Evolutionary conservation across 129 eudicot species (phyloP).

Genomic region (Glebionis coronaria): DNA sequence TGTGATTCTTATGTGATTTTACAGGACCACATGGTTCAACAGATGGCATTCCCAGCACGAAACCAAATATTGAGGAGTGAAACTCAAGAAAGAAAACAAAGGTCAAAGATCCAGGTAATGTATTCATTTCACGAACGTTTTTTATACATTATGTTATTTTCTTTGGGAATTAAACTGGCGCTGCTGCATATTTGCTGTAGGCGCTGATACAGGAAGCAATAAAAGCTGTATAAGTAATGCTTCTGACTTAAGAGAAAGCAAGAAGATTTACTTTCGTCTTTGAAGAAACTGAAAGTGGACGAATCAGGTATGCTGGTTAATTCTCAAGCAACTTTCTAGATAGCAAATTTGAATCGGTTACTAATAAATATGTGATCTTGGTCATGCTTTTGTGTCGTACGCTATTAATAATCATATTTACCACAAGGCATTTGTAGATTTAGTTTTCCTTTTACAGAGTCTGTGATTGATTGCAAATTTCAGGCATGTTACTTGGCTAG

Average conservation of each 20-base stretch:
- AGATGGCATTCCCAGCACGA: too few relatives aligned
- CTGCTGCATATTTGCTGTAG: slow-evolving; percentile 18
- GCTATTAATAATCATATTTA: too few relatives aligned
- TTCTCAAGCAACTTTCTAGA: slow-evolving; percentile 6
- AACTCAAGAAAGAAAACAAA: too few relatives aligned
- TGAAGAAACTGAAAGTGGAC: slow-evolving; percentile 46
- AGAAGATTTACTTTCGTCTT: slow-evolving; percentile 28
- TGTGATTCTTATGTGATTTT: too few relatives aligned
- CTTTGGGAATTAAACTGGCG: not conserved
- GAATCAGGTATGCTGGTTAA: slow-evolving; percentile 29
- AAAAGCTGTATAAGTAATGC: not conserved
- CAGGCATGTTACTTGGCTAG: too few relatives aligned
- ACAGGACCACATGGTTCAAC: too few relatives aligned
- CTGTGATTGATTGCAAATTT: too few relatives aligned
- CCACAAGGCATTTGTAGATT: too few relatives aligned
- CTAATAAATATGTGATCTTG: not conserved
- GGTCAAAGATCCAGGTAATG: too few relatives aligned
- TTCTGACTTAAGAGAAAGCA: slow-evolving; percentile 53
- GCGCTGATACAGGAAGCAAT: slow-evolving; percentile 1
- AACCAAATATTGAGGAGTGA: too few relatives aligned
- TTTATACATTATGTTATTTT: not conserved
- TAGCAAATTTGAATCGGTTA: not conserved
- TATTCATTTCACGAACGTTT: not conserved
- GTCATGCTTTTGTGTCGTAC: too few relatives aligned
- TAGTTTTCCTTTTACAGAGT: too few relatives aligned